These are phyloP conservation scores for Boletus rufocinnamomeus DNA, from an alignment of 768 basidiomycete species.

Conservation along the genomic window DNA sequence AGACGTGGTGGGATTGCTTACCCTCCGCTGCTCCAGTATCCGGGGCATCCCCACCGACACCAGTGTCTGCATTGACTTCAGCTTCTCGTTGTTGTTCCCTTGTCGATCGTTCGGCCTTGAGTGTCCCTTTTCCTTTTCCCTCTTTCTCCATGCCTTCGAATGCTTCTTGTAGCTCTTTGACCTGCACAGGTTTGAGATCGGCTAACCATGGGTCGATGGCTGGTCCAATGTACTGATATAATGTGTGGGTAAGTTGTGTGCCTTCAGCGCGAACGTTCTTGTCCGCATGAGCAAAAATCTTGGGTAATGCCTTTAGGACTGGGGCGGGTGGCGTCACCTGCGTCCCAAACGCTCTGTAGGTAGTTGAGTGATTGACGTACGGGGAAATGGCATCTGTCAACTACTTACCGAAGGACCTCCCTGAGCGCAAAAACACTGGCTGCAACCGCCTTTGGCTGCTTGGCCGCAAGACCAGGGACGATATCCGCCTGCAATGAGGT, in stretches of 20 bases:
- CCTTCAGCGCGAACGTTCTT: constrained; percentile 96
- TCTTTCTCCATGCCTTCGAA: constrained; percentile 84
- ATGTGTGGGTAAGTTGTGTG: constrained; percentile 62
- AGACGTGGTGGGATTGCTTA: constrained; percentile 26
- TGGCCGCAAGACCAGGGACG: constrained; percentile 81
- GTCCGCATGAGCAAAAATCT: constrained; percentile 93
- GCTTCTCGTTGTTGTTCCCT: constrained; percentile 73
- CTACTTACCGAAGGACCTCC: constrained; percentile 77
- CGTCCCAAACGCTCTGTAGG: constrained; percentile 71
- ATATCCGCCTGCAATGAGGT: constrained; percentile 61
- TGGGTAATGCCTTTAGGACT: constrained; percentile 84
- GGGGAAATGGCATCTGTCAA: not conserved
- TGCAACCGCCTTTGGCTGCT: constrained; percentile 93
- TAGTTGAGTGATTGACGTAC: constrained; percentile 2
- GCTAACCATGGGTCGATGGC: constrained; percentile 82
- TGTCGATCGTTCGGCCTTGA: constrained; percentile 81
- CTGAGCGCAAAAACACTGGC: constrained; percentile 75
- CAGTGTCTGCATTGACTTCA: constrained; percentile 44
- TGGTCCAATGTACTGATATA: constrained; percentile 87
- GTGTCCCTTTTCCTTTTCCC: constrained; percentile 80
- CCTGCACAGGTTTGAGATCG: constrained; percentile 95
- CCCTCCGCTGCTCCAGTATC: constrained; percentile 57
- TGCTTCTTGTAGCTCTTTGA: constrained; percentile 91
- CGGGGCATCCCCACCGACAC: constrained; percentile 36
- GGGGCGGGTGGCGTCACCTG: constrained; percentile 73